Evolutionary conservation across 306 rosid genomes (phyloP).

Genomic region (Vachellia collinsii): DNA sequence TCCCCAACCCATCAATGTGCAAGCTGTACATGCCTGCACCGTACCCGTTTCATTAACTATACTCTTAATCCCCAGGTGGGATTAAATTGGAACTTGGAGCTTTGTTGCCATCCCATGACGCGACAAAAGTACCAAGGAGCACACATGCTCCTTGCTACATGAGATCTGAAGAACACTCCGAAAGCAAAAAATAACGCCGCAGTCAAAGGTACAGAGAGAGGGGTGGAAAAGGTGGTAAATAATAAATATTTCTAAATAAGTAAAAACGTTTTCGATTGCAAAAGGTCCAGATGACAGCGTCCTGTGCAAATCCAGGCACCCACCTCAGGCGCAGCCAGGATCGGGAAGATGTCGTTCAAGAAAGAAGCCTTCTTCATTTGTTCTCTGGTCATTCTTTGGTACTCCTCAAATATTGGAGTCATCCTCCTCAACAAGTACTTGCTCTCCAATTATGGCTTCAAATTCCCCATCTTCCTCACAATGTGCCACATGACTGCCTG

Average conservation of each 20-base stretch:
- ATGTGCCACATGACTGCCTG: conserved; percentile 99
- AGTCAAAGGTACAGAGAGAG: not conserved
- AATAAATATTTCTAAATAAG: not conserved
- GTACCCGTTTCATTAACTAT: no score
- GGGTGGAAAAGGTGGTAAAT: conserved; percentile 33
- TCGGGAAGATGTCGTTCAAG: conserved; percentile 41
- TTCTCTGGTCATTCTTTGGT: conserved; percentile 79
- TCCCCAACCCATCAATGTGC: no score
- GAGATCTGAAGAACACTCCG: conserved; percentile 42
- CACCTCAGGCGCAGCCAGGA: conserved; percentile 35
- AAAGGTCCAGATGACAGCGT: conserved; percentile 44
- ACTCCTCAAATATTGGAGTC: conserved; percentile 92
- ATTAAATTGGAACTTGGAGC: not conserved
- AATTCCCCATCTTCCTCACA: conserved; percentile 96
- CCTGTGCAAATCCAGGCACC: conserved; percentile 39
- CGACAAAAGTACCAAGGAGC: conserved; percentile 34
- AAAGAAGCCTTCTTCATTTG: conserved; percentile 61
- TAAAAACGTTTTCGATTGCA: conserved; percentile 11
- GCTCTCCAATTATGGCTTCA: conserved; percentile 87
- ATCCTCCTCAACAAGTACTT: conserved; percentile 88
- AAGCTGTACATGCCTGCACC: no score
- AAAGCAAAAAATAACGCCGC: conserved; percentile 35
- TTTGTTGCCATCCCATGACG: not conserved
- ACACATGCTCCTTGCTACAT: conserved; percentile 38
- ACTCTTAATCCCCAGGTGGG: no score